These are phyloP conservation scores for Venustampulla echinocandica DNA, from an alignment of 495 filamentous ascomycete species.

Conservation along the genomic window DNA sequence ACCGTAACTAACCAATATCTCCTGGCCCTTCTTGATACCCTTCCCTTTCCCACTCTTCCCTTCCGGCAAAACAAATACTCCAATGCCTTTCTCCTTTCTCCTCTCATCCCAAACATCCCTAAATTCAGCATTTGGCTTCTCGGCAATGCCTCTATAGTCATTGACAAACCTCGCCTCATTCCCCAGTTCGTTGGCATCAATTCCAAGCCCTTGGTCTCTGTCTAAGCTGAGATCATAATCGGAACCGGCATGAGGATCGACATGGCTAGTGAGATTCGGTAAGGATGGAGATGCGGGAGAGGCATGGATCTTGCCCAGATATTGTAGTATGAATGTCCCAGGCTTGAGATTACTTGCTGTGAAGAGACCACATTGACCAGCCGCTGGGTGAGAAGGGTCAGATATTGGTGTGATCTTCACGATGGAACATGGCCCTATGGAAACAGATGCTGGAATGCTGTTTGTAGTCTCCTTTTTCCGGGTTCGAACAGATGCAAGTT, in stretches of 20 bases:
- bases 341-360: conserved; percentile 48
- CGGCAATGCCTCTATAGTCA: conserved; percentile 58
- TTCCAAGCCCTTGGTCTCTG: conserved; percentile 46
- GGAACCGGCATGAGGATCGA: conserved; percentile 33
- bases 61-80: conserved; percentile 50
- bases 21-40: conserved; percentile 49
- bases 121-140: conserved; percentile 41
- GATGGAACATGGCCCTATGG: conserved; percentile 34
- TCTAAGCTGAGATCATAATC: conserved; percentile 64
- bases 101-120: conserved; percentile 41
- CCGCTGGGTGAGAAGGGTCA: conserved; percentile 49
- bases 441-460: conserved; percentile 23
- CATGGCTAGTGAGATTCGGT: conserved; percentile 18
- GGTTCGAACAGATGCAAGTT: conserved; percentile 30
- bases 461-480: too few species aligned
- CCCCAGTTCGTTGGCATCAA: conserved; percentile 53
- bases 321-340: conserved; percentile 52
- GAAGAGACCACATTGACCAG: conserved; percentile 58
- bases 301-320: conserved; percentile 41
- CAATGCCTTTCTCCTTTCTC: conserved; percentile 44
- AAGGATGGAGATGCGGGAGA: neutral
- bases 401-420: conserved; percentile 48
- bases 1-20: conserved; percentile 59
- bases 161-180: conserved; percentile 69
- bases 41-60: conserved; percentile 34